Base-by-base conservation (phyloP, 164 flowering plant genomes). In the Cinnamomum chago region DNA sequence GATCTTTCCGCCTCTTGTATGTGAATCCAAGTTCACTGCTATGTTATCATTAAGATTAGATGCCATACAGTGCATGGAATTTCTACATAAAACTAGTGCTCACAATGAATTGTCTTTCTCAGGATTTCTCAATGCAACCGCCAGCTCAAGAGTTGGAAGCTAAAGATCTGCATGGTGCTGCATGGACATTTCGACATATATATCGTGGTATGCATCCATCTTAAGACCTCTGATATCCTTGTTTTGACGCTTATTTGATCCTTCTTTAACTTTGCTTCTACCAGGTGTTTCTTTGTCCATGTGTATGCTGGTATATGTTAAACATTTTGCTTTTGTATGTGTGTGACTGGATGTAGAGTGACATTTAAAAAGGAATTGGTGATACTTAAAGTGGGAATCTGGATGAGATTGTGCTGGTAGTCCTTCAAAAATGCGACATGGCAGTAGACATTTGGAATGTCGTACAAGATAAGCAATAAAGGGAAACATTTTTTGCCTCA, bases 101-200 rank as follows among this genome's bases (percentile, higher is more conserved):
- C 22, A 83, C 73, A 5, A 30, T 67, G 62, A 70, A 67, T 65
- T 40, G 15, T 72, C 5, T 35, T 76, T 75, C 62, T 24, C 77
- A 94, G 98, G 98, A 94, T 81, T 92, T 82, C 70, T 83, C 93
- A 24, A 92, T 92, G 98, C 98, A 92, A 87, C 98, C 97, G 35
- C 98, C 98, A 68, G 90, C 92, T 70, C 98, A 92, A 77, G 97
- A 94, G 84, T 76, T 94, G 55, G 78, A 81, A 10, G 98, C 98
- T 33, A 88, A 83, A 81, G 98, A 94, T 81, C 79, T 94, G 82
- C 98, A 94, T 85, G 93, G 90, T 76, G 86, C 75, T 67, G 20
- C 90, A 40, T 94, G 98, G 98, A 88, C 97, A 67, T 94, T 94
- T 82, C 84, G 95, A 72, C 98, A 94, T 82, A 91, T 94, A 67